phyloP scores from a whole-genome alignment of 2,329 filamentous ascomycete genomes.

The Cytospora chrysosperma region DNA sequence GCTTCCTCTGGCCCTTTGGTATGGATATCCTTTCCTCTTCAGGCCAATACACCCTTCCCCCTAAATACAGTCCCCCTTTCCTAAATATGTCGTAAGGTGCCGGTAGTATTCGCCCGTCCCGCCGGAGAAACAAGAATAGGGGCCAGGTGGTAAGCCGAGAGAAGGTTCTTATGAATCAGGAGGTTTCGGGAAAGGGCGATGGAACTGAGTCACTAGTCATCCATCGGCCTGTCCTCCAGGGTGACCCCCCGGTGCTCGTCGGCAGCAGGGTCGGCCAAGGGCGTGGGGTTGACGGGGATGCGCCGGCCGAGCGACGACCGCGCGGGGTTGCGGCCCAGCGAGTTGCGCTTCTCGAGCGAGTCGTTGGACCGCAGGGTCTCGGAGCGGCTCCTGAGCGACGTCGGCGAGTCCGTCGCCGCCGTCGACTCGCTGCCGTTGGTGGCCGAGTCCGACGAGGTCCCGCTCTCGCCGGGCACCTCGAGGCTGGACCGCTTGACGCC shows the following conservation, averaged over 20 bases:
- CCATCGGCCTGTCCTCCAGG: conserved; percentile 75
- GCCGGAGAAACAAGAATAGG: background rate
- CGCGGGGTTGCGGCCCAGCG: conserved; percentile 53
- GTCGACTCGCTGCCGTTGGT: conserved; percentile 26
- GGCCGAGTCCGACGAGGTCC: conserved; percentile 25
- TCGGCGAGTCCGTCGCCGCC: conserved; percentile 22
- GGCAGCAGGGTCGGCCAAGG: conserved; percentile 32
- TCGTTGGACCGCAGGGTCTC: conserved; percentile 26
- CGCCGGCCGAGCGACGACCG: conserved; percentile 54
- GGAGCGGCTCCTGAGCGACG: conserved; percentile 21
- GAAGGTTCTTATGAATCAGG: too few relatives aligned
- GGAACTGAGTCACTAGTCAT: conserved; percentile 51
- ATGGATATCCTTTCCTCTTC: too few relatives aligned
- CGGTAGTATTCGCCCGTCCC: background rate
- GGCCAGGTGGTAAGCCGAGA: background rate
- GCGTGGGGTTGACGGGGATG: conserved; percentile 39
- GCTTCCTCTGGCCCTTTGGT: too few relatives aligned
- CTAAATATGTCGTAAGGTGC: background rate
- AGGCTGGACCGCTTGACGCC: conserved; percentile 66
- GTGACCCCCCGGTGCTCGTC: conserved; percentile 54
- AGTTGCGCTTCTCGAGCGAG: conserved; percentile 62
- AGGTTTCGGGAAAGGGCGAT: too few relatives aligned
- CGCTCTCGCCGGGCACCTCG: conserved; percentile 71
- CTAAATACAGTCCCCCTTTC: too few relatives aligned
- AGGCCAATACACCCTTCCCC: too few relatives aligned